Base-by-base conservation (phyloP, 148 eudicot genomes). In the Rhododendron williamsianum region DNA sequence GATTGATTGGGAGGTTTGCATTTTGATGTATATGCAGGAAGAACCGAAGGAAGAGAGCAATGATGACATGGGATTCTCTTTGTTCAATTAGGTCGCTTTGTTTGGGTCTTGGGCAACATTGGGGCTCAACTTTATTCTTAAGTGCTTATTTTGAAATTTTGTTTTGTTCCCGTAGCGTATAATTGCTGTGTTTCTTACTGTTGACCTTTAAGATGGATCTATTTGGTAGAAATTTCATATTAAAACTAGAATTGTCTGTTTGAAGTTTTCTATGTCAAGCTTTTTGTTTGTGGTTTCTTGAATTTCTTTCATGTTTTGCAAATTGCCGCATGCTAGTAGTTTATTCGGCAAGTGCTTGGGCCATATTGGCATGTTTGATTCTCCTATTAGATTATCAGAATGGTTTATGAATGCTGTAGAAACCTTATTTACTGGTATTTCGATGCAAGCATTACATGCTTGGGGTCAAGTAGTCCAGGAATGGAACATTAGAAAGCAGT, bases 31-130 rank as follows among this genome's bases (percentile, higher is more conserved):
- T 49, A 2, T 15, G 43, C 88, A 87, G 88, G 86, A 87, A 56
- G 88, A 84, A 16, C 58, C 84, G 0, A 87, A 87, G 81, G 86
- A 87, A 67, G 88, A 87, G 46, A 87, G 84, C 43, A 86, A 87
- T 5, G 88, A 87, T 6, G 88, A 87, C 43, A 69, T 87, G 88
- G 88, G 86, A 51, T 83, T 87, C 63, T 77, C 83, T 46, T 87
- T 87, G 86, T 87, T 87, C 30, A 86, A 87, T 83, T 87, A 87
- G 86, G 25, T 10, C 3, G 35, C 82, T 54, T 16, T 3, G 4
- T 48, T 81, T 71, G 38, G 19, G 13, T 13, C 38, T 71, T 69
- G 0, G 11, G 8, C 38, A 71, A 33, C 18, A 71, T 33, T 71
- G 76, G 41, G 9, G 30, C 38, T 33, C 41, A 1, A 71, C 6